phyloP scores from a whole-genome alignment of 257 asterid species.

The Penstemon davidsonii region DNA sequence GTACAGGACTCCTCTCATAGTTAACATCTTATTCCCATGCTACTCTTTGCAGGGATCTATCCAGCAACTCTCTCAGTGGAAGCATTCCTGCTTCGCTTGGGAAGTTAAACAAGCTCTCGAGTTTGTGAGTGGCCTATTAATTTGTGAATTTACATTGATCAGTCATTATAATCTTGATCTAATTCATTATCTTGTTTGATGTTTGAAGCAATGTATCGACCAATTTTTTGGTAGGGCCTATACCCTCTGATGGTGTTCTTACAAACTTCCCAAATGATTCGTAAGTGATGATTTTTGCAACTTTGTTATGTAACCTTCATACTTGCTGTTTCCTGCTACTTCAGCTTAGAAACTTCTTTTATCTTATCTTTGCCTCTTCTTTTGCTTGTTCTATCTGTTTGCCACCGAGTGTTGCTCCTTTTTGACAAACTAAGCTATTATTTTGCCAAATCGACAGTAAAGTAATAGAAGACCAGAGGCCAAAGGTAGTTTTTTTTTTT shows the following conservation, averaged over 20 bases:
- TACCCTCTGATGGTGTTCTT: conserved; percentile 86
- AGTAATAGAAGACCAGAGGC: background rate
- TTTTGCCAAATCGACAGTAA: background rate
- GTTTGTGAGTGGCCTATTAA: conserved; percentile 60
- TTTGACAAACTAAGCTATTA: conserved; percentile 23
- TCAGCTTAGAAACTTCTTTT: conserved; percentile 6
- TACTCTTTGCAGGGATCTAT: conserved; percentile 73
- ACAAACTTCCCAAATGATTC: conserved; percentile 65
- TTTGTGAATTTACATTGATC: conserved; percentile 21
- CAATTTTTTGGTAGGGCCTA: conserved; percentile 83
- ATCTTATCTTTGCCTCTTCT: conserved; percentile 17
- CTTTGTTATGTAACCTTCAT: conserved; percentile 17
- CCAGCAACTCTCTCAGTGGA: conserved; percentile 97
- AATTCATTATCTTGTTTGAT: conserved; percentile 35
- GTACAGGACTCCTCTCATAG: conserved; percentile 21
- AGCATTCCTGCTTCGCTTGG: conserved; percentile 89
- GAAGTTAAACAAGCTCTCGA: conserved; percentile 64
- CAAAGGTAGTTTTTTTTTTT: background rate
- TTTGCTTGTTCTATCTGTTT: conserved; percentile 23
- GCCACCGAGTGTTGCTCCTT: conserved; percentile 6
- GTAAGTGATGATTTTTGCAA: conserved; percentile 51
- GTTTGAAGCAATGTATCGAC: conserved; percentile 86
- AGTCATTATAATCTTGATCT: conserved; percentile 28
- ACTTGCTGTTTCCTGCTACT: conserved; percentile 6
- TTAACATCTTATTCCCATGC: conserved; percentile 22